A percentile compares a stretch with the other conserved stretches of the same genome.
Evolutionary conservation across 169 alveolate species (phyloP).

Genomic region (Plasmodium malariae): DNA sequence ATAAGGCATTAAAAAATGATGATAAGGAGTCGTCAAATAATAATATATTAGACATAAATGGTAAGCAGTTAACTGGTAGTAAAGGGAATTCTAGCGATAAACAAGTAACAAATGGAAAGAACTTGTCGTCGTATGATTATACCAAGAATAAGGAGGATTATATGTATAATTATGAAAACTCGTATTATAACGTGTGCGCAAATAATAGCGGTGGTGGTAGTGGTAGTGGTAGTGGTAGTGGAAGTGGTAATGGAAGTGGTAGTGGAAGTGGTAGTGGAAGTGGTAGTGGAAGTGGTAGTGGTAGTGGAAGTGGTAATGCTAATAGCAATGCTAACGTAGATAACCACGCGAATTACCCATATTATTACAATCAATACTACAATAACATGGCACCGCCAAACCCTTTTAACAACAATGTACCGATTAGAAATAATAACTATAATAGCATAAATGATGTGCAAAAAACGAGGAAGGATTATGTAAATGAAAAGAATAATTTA

Average conservation of each 20-base stretch:
- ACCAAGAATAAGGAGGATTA: background rate
- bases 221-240: too few species aligned
- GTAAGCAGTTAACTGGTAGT: background rate
- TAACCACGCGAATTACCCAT: slow-evolving; percentile 1
- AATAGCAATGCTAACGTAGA: background rate
- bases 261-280: too few species aligned
- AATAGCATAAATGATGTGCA: background rate
- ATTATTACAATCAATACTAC: slow-evolving; percentile 21
- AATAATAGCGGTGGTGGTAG: too few species aligned
- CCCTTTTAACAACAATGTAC: background rate
- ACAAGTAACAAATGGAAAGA: too few species aligned
- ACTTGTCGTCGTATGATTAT: too few species aligned
- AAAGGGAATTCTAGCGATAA: background rate
- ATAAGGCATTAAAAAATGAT: background rate
- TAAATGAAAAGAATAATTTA: background rate
- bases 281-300: too few species aligned
- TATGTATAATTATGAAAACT: background rate
- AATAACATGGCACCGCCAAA: background rate
- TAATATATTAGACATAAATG: background rate
- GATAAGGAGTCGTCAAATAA: background rate
- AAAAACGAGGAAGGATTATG: background rate
- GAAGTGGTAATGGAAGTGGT: too few species aligned
- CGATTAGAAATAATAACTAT: background rate
- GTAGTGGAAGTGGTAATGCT: background rate
- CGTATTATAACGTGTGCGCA: slow-evolving; percentile 6